Conservation (phyloP, 2,329 filamentous ascomycete species). For the Ceratocystis cubensis region DNA sequence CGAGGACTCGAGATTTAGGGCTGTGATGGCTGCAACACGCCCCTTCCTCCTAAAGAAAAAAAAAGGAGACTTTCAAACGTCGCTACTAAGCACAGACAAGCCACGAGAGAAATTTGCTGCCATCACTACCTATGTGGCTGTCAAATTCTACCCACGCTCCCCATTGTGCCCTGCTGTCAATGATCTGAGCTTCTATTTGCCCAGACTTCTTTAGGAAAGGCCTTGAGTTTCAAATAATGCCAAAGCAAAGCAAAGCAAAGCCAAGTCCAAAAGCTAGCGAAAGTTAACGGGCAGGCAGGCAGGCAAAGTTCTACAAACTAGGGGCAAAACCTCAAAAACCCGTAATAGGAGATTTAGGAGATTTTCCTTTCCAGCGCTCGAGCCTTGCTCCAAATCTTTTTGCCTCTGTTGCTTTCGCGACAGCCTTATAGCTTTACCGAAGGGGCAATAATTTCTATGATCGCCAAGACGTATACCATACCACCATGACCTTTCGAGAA, state of each 20-base stretch:
- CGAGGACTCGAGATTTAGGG: constrained; percentile 5
- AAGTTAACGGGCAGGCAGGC: not conserved
- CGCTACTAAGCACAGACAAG: not conserved
- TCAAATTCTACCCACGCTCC: constrained; percentile 4
- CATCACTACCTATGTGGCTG: constrained; percentile 5
- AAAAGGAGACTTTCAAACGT: not conserved
- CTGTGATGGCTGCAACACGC: not conserved
- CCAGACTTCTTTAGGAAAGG: not conserved
- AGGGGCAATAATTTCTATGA: constrained; percentile 4
- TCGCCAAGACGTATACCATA: not conserved
- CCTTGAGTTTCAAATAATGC: not conserved
- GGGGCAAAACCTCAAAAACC: not conserved
- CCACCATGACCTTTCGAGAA: not conserved
- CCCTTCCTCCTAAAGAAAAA: not conserved
- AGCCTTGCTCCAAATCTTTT: constrained; percentile 4
- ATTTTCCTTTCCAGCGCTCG: not conserved
- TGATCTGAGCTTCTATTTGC: not conserved
- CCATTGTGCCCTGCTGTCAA: constrained; percentile 1
- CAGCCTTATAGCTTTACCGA: constrained; percentile 5
- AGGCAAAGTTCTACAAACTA: not conserved
- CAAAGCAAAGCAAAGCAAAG: not conserved
- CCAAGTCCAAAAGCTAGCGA: not conserved
- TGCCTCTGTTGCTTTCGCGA: constrained; percentile 6
- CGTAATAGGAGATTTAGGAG: constrained; percentile 5
- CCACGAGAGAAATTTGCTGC: not conserved